These are phyloP conservation scores for Aquilaria yunnanensis DNA, from an alignment of 345 rosid species.

Conservation along the genomic window DNA sequence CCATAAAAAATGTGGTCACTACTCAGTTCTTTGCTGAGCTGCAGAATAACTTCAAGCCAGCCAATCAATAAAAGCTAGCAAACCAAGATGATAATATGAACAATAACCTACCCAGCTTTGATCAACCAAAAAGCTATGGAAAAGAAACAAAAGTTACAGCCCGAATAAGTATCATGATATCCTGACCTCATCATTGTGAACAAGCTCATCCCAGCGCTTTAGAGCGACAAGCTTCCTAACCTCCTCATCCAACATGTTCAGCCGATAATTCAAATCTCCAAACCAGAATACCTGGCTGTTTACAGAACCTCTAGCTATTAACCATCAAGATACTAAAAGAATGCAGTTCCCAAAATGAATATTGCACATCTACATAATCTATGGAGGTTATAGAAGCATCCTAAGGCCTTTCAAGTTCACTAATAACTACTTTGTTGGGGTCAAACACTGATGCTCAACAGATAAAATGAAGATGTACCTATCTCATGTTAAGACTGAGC, in stretches of 20 bases:
- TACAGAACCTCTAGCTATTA: slow-evolving; percentile 9
- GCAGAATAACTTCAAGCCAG: slow-evolving; percentile 4
- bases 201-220: slow-evolving; percentile 75
- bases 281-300: slow-evolving; percentile 96
- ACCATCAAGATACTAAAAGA: background rate
- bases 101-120: background rate
- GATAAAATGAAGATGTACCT: no score
- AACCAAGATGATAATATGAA: slow-evolving; percentile 10
- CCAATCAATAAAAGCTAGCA: background rate
- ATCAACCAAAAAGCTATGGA: background rate
- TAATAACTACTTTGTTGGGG: no score
- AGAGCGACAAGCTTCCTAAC: slow-evolving; percentile 70
- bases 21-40: slow-evolving; percentile 71
- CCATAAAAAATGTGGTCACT: slow-evolving; percentile 81
- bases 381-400: no score
- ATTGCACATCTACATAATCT: no score
- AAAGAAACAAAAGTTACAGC: background rate
- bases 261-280: slow-evolving; percentile 94
- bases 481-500: no score
- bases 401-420: no score
- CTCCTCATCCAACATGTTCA: slow-evolving; percentile 65
- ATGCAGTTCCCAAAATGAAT: background rate
- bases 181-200: slow-evolving; percentile 74
- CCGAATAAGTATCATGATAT: background rate
- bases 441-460: no score